Evolutionary conservation across 768 basidiomycete genomes (phyloP).

Genomic region (Mycena vulgaris): DNA sequence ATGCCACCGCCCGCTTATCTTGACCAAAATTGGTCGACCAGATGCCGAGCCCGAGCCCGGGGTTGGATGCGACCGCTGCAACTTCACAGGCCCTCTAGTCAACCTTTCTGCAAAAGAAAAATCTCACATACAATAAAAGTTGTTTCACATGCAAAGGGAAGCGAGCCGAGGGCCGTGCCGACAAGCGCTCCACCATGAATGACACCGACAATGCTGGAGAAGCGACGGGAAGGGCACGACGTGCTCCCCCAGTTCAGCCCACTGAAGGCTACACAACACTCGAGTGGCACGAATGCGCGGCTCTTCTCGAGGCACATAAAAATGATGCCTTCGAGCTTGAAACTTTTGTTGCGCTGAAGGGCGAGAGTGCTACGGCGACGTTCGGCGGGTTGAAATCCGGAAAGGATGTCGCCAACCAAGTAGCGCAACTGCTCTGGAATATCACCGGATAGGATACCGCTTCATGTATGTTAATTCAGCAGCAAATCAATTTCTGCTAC

Average conservation of each 20-base stretch:
- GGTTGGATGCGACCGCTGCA: neutral
- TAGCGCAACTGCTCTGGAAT: neutral
- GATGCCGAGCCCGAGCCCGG: neutral
- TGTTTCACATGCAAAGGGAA: slow-evolving; percentile 2
- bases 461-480: neutral
- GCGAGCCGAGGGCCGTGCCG: neutral
- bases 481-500: neutral
- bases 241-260: slow-evolving; percentile 3
- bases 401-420: slow-evolving; percentile 2
- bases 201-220: neutral
- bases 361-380: neutral
- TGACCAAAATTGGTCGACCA: slow-evolving; percentile 2
- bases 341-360: slow-evolving; percentile 1
- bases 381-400: neutral
- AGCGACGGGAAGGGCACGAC: neutral
- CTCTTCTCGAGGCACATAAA: slow-evolving; percentile 6
- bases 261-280: slow-evolving; percentile 5
- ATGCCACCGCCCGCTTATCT: neutral
- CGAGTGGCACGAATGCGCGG: slow-evolving; percentile 10
- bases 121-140: slow-evolving; percentile 11
- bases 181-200: slow-evolving; percentile 1
- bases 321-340: slow-evolving; percentile 13
- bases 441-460: neutral
- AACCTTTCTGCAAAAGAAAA: neutral
- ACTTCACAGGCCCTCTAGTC: slow-evolving; percentile 3